These are phyloP conservation scores for Leishmania guyanensis DNA, from an alignment of 208 protist genomes.

Conservation along the genomic window DNA sequence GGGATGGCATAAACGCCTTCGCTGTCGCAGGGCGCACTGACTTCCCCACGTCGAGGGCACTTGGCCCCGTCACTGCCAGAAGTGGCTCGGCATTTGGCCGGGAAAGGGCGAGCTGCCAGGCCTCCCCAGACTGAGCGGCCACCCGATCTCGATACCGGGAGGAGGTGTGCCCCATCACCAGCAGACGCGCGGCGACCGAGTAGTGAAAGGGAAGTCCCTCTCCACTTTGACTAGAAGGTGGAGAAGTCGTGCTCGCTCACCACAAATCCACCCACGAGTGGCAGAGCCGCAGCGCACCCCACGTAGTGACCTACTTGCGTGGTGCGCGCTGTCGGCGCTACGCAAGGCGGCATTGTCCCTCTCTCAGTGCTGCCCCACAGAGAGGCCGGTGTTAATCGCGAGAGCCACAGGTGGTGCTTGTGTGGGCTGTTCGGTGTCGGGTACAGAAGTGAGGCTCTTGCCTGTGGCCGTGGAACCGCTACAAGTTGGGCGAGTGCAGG, in stretches of 20 bases:
- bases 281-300: not conserved
- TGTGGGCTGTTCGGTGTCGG: slow-evolving; percentile 1
- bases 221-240: not conserved
- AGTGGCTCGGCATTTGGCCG: not conserved
- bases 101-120: not conserved
- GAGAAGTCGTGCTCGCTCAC: slow-evolving; percentile 26
- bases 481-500: slow-evolving; percentile 13
- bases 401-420: not conserved
- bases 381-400: not conserved
- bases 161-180: not conserved
- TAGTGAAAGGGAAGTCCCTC: not conserved
- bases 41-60: not conserved
- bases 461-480: slow-evolving; percentile 11
- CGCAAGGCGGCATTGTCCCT: not conserved
- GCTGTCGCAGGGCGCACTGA: not conserved
- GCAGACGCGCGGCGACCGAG: not conserved
- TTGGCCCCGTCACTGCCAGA: not conserved
- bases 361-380: not conserved
- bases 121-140: too few relatives aligned
- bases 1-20: not conserved
- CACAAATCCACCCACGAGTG: slow-evolving; percentile 8
- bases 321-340: too few relatives aligned
- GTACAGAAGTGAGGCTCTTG: slow-evolving; percentile 18
- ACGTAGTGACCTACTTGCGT: too few relatives aligned
- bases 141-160: too few relatives aligned